Conservation (phyloP, 441 rosid species). For the Gossypium davidsonii region DNA sequence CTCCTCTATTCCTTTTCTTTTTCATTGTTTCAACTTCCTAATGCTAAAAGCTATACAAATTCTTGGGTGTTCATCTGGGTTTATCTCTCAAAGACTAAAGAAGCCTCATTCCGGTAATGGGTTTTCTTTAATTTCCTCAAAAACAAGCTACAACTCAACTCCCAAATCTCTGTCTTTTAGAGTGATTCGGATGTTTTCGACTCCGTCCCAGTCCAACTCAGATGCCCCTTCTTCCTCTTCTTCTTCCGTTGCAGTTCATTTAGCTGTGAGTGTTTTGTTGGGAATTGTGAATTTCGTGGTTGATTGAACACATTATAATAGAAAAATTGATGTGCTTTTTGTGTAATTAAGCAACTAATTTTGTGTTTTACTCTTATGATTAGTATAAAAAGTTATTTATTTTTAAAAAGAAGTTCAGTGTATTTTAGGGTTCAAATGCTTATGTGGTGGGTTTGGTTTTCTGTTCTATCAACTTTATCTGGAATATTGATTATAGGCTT, state of each 20-base stretch:
- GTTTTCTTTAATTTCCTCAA: slow-evolving; percentile 20
- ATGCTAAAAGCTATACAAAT: slow-evolving; percentile 81
- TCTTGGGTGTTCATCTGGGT: slow-evolving; percentile 56
- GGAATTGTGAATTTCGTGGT: background rate
- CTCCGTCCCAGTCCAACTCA: slow-evolving; percentile 44
- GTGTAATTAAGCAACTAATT: background rate
- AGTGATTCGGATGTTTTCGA: slow-evolving; percentile 33
- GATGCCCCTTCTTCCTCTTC: slow-evolving; percentile 27
- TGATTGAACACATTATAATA: background rate
- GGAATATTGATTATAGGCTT: background rate
- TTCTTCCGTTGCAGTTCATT: slow-evolving; percentile 35
- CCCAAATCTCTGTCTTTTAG: slow-evolving; percentile 27
- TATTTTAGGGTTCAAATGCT: background rate
- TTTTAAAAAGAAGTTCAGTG: background rate
- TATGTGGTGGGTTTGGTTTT: background rate
- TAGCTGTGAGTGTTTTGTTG: slow-evolving; percentile 51
- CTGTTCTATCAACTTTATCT: background rate
- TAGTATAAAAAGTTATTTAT: background rate
- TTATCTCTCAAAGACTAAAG: slow-evolving; percentile 48
- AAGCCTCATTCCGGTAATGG: slow-evolving; percentile 31
- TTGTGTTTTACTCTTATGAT: background rate
- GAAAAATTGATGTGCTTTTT: background rate
- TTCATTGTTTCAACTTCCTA: background rate
- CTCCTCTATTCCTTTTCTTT: background rate
- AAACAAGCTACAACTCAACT: slow-evolving; percentile 15